These are phyloP conservation scores for Aspergillus wentii DNA, from an alignment of 495 filamentous ascomycete genomes.

Conservation along the genomic window DNA sequence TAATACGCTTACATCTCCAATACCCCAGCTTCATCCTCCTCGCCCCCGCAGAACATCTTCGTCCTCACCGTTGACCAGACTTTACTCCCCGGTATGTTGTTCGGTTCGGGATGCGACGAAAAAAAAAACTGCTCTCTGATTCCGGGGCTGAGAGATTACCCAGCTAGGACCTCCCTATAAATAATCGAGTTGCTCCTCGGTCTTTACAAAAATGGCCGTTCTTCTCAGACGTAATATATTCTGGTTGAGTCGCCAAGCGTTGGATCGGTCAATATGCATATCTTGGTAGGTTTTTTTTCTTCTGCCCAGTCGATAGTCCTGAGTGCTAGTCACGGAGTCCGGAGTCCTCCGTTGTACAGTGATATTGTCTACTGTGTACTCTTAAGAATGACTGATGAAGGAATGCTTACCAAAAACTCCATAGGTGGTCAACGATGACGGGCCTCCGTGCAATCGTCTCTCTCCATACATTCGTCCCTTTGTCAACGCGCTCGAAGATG, in stretches of 20 bases:
- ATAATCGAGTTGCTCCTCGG: not conserved
- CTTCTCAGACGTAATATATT: not conserved
- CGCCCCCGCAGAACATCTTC: constrained; percentile 27
- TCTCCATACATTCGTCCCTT: constrained; percentile 89
- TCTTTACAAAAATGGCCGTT: not conserved
- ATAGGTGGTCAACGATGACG: constrained; percentile 88
- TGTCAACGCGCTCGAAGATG: constrained; percentile 66
- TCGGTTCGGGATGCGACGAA: not conserved
- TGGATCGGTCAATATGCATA: constrained; percentile 32
- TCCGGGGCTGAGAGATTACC: not conserved
- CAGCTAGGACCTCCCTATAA: constrained; percentile 11
- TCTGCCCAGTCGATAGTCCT: constrained; percentile 3
- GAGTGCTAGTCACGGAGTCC: not conserved
- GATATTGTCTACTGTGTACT: not conserved
- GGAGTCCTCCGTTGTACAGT: not conserved
- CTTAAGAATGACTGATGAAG: not conserved
- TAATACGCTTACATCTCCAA: not conserved
- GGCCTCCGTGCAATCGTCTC: constrained; percentile 77
- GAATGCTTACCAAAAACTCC: constrained; percentile 1
- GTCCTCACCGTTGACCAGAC: constrained; percentile 14
- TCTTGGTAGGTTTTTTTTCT: constrained; percentile 36
- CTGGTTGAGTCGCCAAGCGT: constrained; percentile 6
- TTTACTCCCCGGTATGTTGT: not conserved
- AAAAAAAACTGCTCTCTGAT: too few relatives aligned
- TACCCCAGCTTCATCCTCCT: constrained; percentile 16